Base-by-base conservation (phyloP, 208 protist species). In the Wallacemonas sp. region DNA sequence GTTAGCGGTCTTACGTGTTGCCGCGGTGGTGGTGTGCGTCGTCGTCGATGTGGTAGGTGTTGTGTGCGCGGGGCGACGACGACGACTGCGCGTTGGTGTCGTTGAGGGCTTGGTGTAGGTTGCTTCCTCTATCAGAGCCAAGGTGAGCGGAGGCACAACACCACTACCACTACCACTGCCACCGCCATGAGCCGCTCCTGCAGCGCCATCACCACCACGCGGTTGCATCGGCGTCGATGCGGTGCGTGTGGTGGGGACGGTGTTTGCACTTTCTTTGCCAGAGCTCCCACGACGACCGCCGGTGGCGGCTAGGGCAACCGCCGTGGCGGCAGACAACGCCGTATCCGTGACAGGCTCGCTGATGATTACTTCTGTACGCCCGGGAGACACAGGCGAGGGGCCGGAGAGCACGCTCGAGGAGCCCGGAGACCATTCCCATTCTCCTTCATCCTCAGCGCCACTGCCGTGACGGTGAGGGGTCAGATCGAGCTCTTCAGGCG, bases 331-430 rank as follows among this genome's bases (percentile, higher is more conserved):
- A 2, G 30, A 11, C 9, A 34, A 5, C 9, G 51, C 51, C 51
- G 24, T n/a, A 31, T 58, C 51, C 3, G 51, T 17, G 30, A 58
- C 41, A n/a, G 26, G 31, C n/a, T 58, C 51, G 51, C 6, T 33
- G 12, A 38, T 24, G 15, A 58, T 21, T n/a, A 58, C 28, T 19
- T 58, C 51, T 19, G 51, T 58, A 8, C 51, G 14, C 3, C 51
- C 51, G 2, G 51, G 51, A 6, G 51, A 58, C 15, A 19, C 31
- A 12, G 19, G 51, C 4, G 51, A n/a, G 30, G 28, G 17, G 22
- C 30, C 9, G 4, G 51, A 34, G 26, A 24, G 15, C 12, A 5
- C n/a, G 51, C 30, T 58, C 30, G 51, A 58, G n/a, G n/a, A n/a
- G n/a, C 6, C 0, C 12, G 51, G 51, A 14, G 51, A 30, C 51